Evolutionary conservation across 225 moss, liverwort and hornwort genomes (phyloP), one percentile per base, ranked within the genome.

Genomic region (Sphagnum tenellum): DNA sequence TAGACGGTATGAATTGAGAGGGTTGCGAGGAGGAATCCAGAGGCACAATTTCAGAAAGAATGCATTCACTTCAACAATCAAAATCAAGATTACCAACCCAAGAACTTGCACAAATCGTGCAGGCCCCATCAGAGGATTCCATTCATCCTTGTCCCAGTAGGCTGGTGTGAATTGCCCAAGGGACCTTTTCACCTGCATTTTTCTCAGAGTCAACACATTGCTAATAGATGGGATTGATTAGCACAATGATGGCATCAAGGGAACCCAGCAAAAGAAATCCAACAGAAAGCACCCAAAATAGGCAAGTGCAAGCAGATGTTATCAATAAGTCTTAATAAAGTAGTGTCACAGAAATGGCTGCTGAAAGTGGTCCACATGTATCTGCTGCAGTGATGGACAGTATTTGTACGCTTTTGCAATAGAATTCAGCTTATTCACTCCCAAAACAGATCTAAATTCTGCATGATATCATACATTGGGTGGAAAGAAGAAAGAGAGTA

Each of bases 71-170:
- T 96, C 95, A 50, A 96, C 95, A 61, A 87, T 80, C 59, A 96
- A 74, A 55, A 92, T 85, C 49, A 92, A 73, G 47, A 89, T 56
- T 29, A 75, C 85, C 55, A 92, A 71, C 46, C 82, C 61, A 55
- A 96, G 71, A 46, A 90, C 86, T 87, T 96, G 89, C 9, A 96
- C 82, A 63, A 96, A 96, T 55, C 89, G 77, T 46, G 76, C 57
- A 53, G 92, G 95, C 53, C 92, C 95, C 50, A 82, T 84, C 67
- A 96, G 69, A 54, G 92, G 88, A 57, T 96, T 68, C 95, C 92
- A 96, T 72, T 92, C 89, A 66, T 89, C 95, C 76, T 90, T 98
- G 81, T 98, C 87, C 89, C 87, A 90, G 59, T 82, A 90, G 51
- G 96, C 90, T 54, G 92, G 92, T 60, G 90, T 98, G 49, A 92